Evolutionary conservation across 2,329 filamentous ascomycete genomes (phyloP), one percentile per base, ranked within the genome.

Genomic region (Huntiella savannae): DNA sequence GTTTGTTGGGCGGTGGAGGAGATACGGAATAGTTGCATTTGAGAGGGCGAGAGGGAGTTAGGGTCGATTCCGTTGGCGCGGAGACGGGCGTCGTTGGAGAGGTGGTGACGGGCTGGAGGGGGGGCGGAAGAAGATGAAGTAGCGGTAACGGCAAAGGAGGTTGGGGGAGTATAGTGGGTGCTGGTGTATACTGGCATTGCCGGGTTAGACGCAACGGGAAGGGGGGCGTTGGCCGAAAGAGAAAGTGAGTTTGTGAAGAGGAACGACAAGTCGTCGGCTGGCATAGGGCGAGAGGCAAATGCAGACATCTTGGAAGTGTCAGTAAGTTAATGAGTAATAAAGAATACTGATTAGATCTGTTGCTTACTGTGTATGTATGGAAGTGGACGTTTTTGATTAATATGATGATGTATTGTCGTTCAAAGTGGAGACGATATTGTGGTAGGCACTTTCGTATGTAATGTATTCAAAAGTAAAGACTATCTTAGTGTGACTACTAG

Each of bases 21-120:
- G 51, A 78, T 75, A 53, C 74, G 74, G 67, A 93, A 92, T 36
- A 94, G 73, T 50, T 81, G 71, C 44, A 87, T 62, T 59, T 94
- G 86, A 3, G 79, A 78, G 4, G 76, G 70, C 10, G 82, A 82
- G 39, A 94, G 70, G 16, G 73, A 66, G 6, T 66, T 59, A 2
- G 80, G 72, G 57, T 92, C 73, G 54, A 94, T 75, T 53, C 77
- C 77, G 57, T 86, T 69, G 53, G 72, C 69, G 22, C 67, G 58
- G 10, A 87, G 67, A 13, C 82, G 67, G 11, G 66, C 64, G 53
- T 79, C 73, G 5, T 73, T 50, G 33, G 48, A 50, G 16, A 50
- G 17, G 41, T 50, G 48, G 19, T 47, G 45, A n/a, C 44, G 41
- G 8, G 48, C 37, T 11, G 41, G 33, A 4, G 48, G n/a, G 12